Conservation (phyloP, 495 filamentous ascomycete species). For the Aspergillus nidulans region DNA sequence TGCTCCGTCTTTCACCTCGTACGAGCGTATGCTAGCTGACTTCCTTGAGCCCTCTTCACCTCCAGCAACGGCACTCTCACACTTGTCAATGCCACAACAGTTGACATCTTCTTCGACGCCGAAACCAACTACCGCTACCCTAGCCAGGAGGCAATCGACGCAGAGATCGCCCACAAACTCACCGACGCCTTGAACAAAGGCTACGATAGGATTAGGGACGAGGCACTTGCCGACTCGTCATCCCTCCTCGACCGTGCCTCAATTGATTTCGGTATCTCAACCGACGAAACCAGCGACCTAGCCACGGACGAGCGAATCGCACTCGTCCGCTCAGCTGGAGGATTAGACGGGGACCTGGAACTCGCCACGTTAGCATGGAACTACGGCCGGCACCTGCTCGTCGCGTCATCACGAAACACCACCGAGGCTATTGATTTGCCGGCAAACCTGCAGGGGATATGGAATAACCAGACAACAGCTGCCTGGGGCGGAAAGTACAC, state of each 20-base stretch:
- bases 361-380: conserved; percentile 2
- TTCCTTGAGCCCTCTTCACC: not conserved
- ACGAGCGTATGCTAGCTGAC: not conserved
- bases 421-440: not conserved
- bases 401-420: not conserved
- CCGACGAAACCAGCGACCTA: not conserved
- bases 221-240: conserved; percentile 1
- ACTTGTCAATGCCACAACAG: not conserved
- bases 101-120: conserved; percentile 7
- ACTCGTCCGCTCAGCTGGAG: not conserved
- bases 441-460: conserved; percentile 5
- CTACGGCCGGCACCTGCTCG: conserved; percentile 2
- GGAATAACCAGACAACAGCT: conserved; percentile 4
- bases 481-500: conserved; percentile 8
- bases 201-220: not conserved
- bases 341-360: not conserved
- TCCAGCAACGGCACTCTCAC: not conserved
- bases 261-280: not conserved
- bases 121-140: conserved; percentile 5
- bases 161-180: conserved; percentile 1
- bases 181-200: not conserved
- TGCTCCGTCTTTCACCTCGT: not conserved
- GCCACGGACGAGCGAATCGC: conserved; percentile 3
- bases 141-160: not conserved
- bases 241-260: not conserved